A percentile compares a stretch with the other conserved stretches of the same genome.
Conservation (phyloP, 1,284 basidiomycete species). For the Porogramme epimiltina region DNA sequence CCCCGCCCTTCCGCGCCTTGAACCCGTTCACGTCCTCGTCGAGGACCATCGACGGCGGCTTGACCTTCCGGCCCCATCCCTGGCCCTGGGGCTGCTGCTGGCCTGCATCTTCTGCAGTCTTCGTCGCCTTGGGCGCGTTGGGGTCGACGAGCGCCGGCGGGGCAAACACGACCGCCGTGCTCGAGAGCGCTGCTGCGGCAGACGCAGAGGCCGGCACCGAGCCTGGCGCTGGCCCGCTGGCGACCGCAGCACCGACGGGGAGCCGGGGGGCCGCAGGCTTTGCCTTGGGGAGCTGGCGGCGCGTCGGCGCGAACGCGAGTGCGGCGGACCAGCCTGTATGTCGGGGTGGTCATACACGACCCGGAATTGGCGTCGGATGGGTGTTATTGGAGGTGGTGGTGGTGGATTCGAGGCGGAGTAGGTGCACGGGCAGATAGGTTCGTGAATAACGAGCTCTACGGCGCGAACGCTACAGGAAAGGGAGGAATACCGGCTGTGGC, state of each 20-base stretch:
- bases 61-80: constrained; percentile 84
- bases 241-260: constrained; percentile 62
- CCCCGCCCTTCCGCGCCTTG: constrained; percentile 51
- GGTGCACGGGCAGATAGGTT: too few relatives aligned
- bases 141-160: constrained; percentile 55
- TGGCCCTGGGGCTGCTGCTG: constrained; percentile 32
- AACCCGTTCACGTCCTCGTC: constrained; percentile 89
- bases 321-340: constrained; percentile 77
- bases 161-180: constrained; percentile 74
- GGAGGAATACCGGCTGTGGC: constrained; percentile 77
- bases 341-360: too few relatives aligned
- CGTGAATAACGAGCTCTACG: constrained; percentile 40
- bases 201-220: constrained; percentile 29
- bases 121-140: constrained; percentile 30
- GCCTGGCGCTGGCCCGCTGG: constrained; percentile 21
- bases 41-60: constrained; percentile 85
- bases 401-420: too few relatives aligned
- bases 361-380: too few relatives aligned
- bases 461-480: constrained; percentile 41
- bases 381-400: not conserved
- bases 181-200: constrained; percentile 47
- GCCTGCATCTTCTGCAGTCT: constrained; percentile 33
- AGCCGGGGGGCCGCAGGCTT: constrained; percentile 53
- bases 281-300: constrained; percentile 56
- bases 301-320: constrained; percentile 82